phyloP scores from a whole-genome alignment of 805 yeast genomes.

The Wickerhamomyces rabaulensis region DNA sequence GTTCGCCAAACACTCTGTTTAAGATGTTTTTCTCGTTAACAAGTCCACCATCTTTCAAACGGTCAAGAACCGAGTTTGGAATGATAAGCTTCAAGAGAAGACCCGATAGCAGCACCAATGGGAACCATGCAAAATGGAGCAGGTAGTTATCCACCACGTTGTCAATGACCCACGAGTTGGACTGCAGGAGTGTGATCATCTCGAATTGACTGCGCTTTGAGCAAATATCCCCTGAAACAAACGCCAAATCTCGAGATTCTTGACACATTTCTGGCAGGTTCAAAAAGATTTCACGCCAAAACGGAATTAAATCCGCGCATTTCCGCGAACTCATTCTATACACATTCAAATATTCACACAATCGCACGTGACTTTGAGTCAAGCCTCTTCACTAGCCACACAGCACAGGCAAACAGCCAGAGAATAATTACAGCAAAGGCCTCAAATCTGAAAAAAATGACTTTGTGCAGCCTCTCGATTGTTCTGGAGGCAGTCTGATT shows the following conservation, averaged over 20 bases:
- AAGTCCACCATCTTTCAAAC: neutral
- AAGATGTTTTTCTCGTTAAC: constrained; percentile 11
- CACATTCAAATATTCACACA: neutral
- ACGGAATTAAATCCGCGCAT: too few relatives aligned
- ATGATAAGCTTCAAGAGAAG: neutral
- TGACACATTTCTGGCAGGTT: too few relatives aligned
- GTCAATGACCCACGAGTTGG: neutral
- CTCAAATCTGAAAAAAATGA: neutral
- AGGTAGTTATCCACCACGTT: neutral
- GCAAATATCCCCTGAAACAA: too few relatives aligned
- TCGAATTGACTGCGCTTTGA: too few relatives aligned
- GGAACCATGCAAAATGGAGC: neutral
- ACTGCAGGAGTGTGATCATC: neutral
- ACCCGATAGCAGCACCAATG: neutral
- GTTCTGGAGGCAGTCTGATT: neutral
- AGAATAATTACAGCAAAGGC: neutral
- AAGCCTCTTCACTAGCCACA: neutral
- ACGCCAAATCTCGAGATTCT: too few relatives aligned
- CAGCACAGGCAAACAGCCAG: neutral
- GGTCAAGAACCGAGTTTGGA: neutral
- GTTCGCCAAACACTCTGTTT: constrained; percentile 15
- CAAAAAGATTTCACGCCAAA: too few relatives aligned
- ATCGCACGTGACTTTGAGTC: neutral
- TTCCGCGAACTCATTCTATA: neutral
- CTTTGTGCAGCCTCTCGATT: neutral